Conservation (phyloP, 768 basidiomycete species). For the Naganishia kalamii region DNA sequence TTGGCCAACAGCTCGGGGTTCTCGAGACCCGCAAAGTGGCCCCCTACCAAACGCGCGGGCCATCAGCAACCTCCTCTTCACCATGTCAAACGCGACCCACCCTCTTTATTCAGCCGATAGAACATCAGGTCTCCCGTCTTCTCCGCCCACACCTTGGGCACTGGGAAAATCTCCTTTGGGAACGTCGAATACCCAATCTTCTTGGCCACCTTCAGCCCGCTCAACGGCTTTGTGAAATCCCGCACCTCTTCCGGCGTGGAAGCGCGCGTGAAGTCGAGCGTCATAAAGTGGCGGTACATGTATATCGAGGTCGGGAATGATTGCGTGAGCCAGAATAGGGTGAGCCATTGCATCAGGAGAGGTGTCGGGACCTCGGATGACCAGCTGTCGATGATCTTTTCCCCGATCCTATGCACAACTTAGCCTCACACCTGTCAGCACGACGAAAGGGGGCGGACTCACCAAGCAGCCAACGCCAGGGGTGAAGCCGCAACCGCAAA, state of each 20-base stretch:
- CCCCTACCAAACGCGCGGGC: too few species aligned
- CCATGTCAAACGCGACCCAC: conserved; percentile 25
- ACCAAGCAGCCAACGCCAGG: conserved; percentile 41
- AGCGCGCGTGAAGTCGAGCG: not conserved
- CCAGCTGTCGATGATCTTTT: conserved; percentile 42
- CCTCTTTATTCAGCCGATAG: conserved; percentile 36
- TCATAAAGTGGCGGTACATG: conserved; percentile 28
- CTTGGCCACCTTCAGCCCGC: conserved; percentile 24
- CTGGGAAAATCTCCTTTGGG: conserved; percentile 38
- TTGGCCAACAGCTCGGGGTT: conserved; percentile 34
- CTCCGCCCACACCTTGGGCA: conserved; percentile 38
- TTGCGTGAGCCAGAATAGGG: conserved; percentile 42
- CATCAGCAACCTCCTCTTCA: too few species aligned
- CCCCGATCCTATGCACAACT: conserved; percentile 38
- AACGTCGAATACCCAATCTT: conserved; percentile 42
- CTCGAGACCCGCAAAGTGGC: conserved; percentile 47
- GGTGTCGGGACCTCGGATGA: conserved; percentile 30
- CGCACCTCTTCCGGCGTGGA: not conserved
- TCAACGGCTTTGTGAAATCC: not conserved
- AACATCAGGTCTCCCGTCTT: conserved; percentile 37
- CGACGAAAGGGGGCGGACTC: not conserved
- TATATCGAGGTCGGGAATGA: conserved; percentile 38
- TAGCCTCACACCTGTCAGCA: not conserved
- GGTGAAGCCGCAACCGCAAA: conserved; percentile 34
- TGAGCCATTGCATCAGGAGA: conserved; percentile 35